phyloP scores from a whole-genome alignment of 805 yeast genomes.

The Starmerella khaoyaiensis region DNA sequence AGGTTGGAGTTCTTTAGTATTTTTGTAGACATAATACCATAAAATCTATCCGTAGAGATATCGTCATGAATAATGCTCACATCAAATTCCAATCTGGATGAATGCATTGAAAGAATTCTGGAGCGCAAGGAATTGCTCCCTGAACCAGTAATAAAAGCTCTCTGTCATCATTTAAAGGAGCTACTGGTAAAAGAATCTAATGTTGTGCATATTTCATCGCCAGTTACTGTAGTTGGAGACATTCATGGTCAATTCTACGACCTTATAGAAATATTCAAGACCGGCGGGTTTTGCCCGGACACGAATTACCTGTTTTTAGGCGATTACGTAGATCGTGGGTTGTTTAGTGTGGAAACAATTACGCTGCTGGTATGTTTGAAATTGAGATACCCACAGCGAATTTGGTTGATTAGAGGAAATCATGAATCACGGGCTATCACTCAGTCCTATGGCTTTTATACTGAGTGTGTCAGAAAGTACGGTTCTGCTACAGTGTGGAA shows the following conservation, averaged over 20 bases:
- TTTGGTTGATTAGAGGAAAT: conserved; percentile 78
- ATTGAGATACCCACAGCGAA: conserved; percentile 74
- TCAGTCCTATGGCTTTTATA: conserved; percentile 91
- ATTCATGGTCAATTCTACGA: conserved; percentile 97
- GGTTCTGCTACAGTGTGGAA: conserved; percentile 74
- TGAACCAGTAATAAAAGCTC: conserved; percentile 53
- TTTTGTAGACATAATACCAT: no score
- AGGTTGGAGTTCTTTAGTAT: no score
- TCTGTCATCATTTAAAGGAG: conserved; percentile 74
- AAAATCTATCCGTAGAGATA: no score
- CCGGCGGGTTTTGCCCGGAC: conserved; percentile 86
- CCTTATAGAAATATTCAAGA: conserved; percentile 76
- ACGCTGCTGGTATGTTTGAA: conserved; percentile 68
- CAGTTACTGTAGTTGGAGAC: conserved; percentile 93
- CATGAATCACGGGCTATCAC: conserved; percentile 96
- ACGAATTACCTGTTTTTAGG: conserved; percentile 89
- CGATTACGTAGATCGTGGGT: conserved; percentile 92
- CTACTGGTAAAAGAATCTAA: conserved; percentile 69
- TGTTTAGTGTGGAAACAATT: conserved; percentile 87
- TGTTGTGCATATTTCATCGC: conserved; percentile 69
- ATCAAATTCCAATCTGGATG: conserved; percentile 38
- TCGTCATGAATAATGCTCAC: conserved; percentile 13
- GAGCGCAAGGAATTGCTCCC: conserved; percentile 49
- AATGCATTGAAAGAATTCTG: conserved; percentile 54
- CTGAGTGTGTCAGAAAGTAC: conserved; percentile 85